Conservation (phyloP, 345 rosid genomes). For the Arabis hirsuta region DNA sequence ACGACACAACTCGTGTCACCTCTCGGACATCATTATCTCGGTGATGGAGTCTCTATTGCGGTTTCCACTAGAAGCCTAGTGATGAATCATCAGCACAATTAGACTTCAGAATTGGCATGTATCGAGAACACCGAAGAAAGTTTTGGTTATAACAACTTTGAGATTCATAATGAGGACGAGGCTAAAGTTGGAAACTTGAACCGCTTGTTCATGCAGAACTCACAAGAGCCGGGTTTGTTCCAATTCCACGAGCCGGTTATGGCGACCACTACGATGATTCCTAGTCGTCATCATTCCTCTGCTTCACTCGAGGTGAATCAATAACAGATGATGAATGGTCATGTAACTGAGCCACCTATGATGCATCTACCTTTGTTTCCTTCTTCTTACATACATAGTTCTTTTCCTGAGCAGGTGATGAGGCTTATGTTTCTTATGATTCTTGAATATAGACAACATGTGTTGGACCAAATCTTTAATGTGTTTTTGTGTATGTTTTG, state of each 20-base stretch:
- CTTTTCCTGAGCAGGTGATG: slow-evolving; percentile 25
- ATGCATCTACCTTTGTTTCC: neutral
- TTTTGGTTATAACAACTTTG: neutral
- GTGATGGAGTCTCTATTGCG: neutral
- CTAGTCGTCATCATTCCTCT: neutral
- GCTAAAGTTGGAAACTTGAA: neutral
- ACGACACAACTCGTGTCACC: neutral
- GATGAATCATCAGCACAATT: slow-evolving; percentile 25
- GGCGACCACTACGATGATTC: neutral
- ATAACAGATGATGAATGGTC: neutral
- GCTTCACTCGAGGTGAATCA: neutral
- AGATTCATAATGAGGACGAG: neutral
- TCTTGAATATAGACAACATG: neutral
- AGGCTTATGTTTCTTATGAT: neutral
- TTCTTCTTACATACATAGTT: neutral
- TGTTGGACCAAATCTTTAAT: neutral
- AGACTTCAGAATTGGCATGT: neutral
- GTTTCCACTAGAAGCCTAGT: neutral
- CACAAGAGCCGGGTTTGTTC: neutral
- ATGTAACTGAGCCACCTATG: neutral
- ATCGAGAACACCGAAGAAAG: neutral
- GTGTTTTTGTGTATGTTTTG: neutral
- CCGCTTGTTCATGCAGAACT: neutral
- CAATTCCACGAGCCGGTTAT: slow-evolving; percentile 3
- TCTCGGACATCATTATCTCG: neutral